Evolutionary conservation across 2,329 filamentous ascomycete species (phyloP).

Genomic region (Penicillium sp.): DNA sequence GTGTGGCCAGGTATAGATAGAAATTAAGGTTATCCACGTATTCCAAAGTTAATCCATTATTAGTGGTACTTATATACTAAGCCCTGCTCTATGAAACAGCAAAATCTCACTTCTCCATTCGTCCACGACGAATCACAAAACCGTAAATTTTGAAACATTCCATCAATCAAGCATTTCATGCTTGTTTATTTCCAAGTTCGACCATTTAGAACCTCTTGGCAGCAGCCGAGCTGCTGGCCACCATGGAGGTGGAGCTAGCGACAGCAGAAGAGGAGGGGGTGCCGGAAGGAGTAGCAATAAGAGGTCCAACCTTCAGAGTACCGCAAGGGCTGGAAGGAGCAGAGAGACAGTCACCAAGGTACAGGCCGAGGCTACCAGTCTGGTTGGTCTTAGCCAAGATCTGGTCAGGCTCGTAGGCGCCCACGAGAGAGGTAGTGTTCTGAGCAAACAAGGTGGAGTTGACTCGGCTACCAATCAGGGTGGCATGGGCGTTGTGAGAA

Average conservation of each 20-base stretch:
- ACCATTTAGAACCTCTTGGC: background rate
- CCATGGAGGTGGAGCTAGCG: background rate
- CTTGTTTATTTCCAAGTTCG: background rate
- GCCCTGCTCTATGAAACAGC: background rate
- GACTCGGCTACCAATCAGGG: constrained; percentile 23
- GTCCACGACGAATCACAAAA: background rate
- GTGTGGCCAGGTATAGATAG: background rate
- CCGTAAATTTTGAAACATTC: background rate
- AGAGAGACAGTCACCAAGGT: constrained; percentile 24
- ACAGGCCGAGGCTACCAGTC: constrained; percentile 26
- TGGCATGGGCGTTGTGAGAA: constrained; percentile 25
- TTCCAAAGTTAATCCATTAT: background rate
- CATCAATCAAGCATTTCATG: too few species aligned
- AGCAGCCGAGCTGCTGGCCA: background rate
- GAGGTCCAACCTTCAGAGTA: constrained; percentile 22
- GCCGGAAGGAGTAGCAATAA: constrained; percentile 23
- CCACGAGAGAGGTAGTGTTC: constrained; percentile 23
- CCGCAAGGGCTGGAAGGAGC: constrained; percentile 25
- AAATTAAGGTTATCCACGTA: background rate
- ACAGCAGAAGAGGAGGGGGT: constrained; percentile 15
- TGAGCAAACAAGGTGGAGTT: constrained; percentile 17
- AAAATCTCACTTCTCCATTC: background rate
- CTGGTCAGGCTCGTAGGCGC: constrained; percentile 25
- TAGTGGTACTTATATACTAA: background rate
- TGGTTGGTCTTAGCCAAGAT: constrained; percentile 21